phyloP scores from a whole-genome alignment of 371 early-diverging fungal species.

The Haplosporangium sp. region DNA sequence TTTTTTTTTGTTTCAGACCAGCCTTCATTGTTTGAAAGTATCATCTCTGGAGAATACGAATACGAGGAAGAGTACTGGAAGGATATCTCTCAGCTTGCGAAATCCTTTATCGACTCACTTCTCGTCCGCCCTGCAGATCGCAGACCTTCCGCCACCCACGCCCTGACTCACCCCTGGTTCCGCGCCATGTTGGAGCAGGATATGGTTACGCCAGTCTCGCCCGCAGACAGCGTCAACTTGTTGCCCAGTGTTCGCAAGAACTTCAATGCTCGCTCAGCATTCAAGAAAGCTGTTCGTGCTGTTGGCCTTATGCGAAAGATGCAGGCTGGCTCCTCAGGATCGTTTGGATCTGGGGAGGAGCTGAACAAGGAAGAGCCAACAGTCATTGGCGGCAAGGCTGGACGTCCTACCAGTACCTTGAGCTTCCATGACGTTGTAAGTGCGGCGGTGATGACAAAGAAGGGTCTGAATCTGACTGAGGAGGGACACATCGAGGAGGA shows the following conservation, averaged over 20 bases:
- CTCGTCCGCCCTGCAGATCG: conserved; percentile 74
- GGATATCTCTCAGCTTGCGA: conserved; percentile 66
- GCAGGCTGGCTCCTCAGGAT: conserved; percentile 15
- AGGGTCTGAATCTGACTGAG: conserved; percentile 25
- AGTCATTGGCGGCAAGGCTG: conserved; percentile 11
- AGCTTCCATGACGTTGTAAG: conserved; percentile 50
- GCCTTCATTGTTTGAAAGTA: conserved; percentile 65
- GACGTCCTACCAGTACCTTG: conserved; percentile 34
- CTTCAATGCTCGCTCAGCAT: conserved; percentile 82
- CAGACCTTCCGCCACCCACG: conserved; percentile 77
- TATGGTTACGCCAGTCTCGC: conserved; percentile 51
- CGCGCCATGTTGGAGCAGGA: conserved; percentile 52
- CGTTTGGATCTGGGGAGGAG: conserved; percentile 45
- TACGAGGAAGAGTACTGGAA: conserved; percentile 87
- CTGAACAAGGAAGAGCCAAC: neutral
- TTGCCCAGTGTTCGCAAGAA: conserved; percentile 82
- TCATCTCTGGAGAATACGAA: conserved; percentile 74
- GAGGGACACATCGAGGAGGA: conserved; percentile 15
- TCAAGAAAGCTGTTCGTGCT: conserved; percentile 73
- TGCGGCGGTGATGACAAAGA: conserved; percentile 32
- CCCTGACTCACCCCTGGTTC: conserved; percentile 80
- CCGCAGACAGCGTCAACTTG: conserved; percentile 61
- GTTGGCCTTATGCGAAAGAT: conserved; percentile 50
- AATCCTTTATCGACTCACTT: conserved; percentile 81
- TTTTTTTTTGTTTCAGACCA: conserved; percentile 53